phyloP scores from a whole-genome alignment of 495 filamentous ascomycete species.

The Aspergillus avenaceus region DNA sequence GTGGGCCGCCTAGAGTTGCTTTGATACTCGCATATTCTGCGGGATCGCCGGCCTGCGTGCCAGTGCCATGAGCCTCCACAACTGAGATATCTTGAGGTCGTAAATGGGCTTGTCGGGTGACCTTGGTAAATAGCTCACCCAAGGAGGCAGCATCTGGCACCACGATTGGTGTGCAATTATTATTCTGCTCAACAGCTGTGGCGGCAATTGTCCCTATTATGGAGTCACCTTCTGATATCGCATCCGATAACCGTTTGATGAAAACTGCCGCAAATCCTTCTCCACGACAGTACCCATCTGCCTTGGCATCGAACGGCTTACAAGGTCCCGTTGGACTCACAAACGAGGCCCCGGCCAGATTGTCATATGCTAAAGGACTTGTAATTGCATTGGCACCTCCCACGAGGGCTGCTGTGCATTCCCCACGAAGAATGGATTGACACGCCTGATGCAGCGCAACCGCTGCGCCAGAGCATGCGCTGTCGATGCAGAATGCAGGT shows the following conservation, averaged over 20 bases:
- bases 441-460: constrained; percentile 41
- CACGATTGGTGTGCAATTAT: constrained; percentile 64
- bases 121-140: constrained; percentile 50
- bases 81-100: constrained; percentile 61
- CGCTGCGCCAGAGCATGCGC: constrained; percentile 42
- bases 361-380: constrained; percentile 29
- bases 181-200: constrained; percentile 62
- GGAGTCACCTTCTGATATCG: constrained; percentile 56
- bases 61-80: constrained; percentile 77
- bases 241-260: constrained; percentile 62
- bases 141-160: constrained; percentile 64
- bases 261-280: constrained; percentile 63
- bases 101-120: constrained; percentile 53
- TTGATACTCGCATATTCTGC: constrained; percentile 52
- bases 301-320: constrained; percentile 67
- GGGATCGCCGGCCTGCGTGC: constrained; percentile 67
- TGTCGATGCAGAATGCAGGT: constrained; percentile 40
- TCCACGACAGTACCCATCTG: constrained; percentile 71
- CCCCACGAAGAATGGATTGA: constrained; percentile 30
- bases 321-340: constrained; percentile 45
- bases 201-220: constrained; percentile 60
- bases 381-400: constrained; percentile 43
- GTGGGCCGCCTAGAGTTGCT: constrained; percentile 25
- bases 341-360: constrained; percentile 34
- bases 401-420: constrained; percentile 35